Evolutionary conservation across 2,329 filamentous ascomycete genomes (phyloP), one percentile per base, ranked within the genome.

Genomic region (Phoma sp.): DNA sequence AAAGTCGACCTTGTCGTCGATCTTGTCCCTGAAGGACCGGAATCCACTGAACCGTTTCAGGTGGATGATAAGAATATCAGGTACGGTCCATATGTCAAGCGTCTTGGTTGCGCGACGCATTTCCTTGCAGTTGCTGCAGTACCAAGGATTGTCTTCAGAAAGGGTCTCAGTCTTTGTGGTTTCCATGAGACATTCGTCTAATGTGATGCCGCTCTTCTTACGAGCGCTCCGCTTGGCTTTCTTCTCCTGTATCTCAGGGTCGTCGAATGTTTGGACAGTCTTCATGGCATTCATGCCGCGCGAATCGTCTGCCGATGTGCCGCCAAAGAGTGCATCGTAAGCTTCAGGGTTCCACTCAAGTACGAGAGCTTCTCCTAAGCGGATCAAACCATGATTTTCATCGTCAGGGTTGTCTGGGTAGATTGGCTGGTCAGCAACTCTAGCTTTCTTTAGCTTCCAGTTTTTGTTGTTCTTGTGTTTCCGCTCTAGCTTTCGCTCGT

Each of bases 61-160:
- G 72, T 99, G 95, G 58, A 97, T 89, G 38, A 98, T 89, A 15
- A 99, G 84, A 58, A 98, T 96, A 74, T 99, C 95, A 0, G 95
- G 95, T 2, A 91, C 89, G 71, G 94, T 97, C 95, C 95, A 99
- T 17, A 99, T 85, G 71, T 98, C 93, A 48, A 99, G 92, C 69
- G 95, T 97, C 81, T 99, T 99, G 77, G 89, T 93, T 19, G 95
- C 95, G 57, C 92, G 88, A 15, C 92, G 87, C 68, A 96, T 89
- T 67, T 96, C 91, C 74, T 98, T 98, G 82, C 95, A 99, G 27
- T 92, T 86, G 52, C 92, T 94, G 71, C 95, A 99, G 73, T 96
- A 98, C 95, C 95, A 99, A 57, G 92, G 94, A 73, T 99, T 96
- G 70, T 96, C 90, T 73, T 97, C 92, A 0, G 94, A 97, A 4